Evolutionary conservation across 1,284 basidiomycete genomes (phyloP), one percentile per base, ranked within the genome.

Genomic region (Ganoderma leucocontextum): DNA sequence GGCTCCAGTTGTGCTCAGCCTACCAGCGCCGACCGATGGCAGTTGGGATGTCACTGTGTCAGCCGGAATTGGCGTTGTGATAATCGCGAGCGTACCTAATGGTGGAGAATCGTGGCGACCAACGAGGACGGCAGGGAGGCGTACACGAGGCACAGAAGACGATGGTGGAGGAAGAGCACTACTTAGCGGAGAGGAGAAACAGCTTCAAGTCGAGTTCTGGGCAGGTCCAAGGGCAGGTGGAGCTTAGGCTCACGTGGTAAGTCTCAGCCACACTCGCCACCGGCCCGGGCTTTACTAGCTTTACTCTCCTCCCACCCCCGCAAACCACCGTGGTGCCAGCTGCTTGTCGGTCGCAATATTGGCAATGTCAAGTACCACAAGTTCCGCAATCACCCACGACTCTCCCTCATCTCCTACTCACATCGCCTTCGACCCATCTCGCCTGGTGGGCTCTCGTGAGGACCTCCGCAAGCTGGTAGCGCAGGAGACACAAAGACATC

Each of bases 21-120:
- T 60, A n/a, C 38, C 38, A 22, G 8, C 22, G 58, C 38, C 13
- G 38, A n/a, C 12, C 10, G 29, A 15, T 55, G 53, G 12, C 53
- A 29, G 53, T 55, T 22, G 53, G 9, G 58, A 13, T 39, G 38
- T 29, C 29, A 29, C 29, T 29, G 29, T 29, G 29, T 58, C 55
- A 42, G 58, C 22, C 38, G 38, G 38, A 38, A 25, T 39, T 39
- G 36, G 38, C 22, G 58, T 60, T 60, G 57, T 19, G 58, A 41
- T 60, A 42, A 60, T 41, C 58, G 35, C 19, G 35, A 38, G 10
- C 9, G 35, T 36, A 33, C 17, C 35, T 58, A 35, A 58, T 12
- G 10, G 19, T 3, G 17, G 55, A n/a, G 17, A 33, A n/a, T 17
- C 25, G 58, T 29, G 58, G 38, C 22, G n/a, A 22, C 22, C n/a